These are phyloP conservation scores for Cladosporium cucumerinum DNA, from an alignment of 2,329 filamentous ascomycete genomes.

Conservation along the genomic window DNA sequence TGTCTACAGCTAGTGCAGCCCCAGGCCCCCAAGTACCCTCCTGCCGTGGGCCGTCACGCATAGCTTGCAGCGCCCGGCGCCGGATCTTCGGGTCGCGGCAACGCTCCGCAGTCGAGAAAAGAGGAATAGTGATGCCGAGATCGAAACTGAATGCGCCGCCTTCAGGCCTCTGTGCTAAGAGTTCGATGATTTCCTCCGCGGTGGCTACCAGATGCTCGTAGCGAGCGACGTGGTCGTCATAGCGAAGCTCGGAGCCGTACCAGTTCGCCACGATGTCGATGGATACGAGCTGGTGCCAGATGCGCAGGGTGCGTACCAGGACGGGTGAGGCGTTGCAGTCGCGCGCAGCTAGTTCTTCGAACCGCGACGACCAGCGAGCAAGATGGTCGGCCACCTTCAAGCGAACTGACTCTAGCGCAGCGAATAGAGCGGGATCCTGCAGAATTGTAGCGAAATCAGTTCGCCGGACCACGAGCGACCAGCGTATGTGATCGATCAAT, in stretches of 20 bases:
- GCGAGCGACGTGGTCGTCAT: conserved; percentile 7
- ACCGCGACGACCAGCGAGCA: conserved; percentile 16
- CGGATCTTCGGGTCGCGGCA: conserved; percentile 22
- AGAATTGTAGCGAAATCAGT: neutral
- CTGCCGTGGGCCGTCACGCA: conserved; percentile 18
- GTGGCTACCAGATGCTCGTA: conserved; percentile 15
- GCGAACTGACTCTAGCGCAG: neutral
- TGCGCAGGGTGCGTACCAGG: conserved; percentile 11
- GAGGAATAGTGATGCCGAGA: conserved; percentile 18
- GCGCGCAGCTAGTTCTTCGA: conserved; percentile 11
- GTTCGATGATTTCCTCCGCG: conserved; percentile 17
- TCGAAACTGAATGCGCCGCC: conserved; percentile 21
- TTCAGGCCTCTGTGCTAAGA: neutral
- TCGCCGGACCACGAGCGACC: neutral
- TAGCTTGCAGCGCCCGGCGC: conserved; percentile 19
- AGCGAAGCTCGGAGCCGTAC: conserved; percentile 10
- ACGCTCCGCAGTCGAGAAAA: conserved; percentile 16
- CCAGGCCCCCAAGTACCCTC: conserved; percentile 24
- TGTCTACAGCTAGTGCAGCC: conserved; percentile 20
- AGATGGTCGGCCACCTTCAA: conserved; percentile 4
- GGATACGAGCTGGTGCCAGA: conserved; percentile 18
- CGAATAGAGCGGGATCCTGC: neutral
- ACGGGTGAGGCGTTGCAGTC: neutral
- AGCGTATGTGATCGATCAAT: conserved; percentile 17
- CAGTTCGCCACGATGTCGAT: conserved; percentile 11